Evolutionary conservation across 768 basidiomycete genomes (phyloP), one percentile per base, ranked within the genome.

Genomic region (Leccinum obscurum): DNA sequence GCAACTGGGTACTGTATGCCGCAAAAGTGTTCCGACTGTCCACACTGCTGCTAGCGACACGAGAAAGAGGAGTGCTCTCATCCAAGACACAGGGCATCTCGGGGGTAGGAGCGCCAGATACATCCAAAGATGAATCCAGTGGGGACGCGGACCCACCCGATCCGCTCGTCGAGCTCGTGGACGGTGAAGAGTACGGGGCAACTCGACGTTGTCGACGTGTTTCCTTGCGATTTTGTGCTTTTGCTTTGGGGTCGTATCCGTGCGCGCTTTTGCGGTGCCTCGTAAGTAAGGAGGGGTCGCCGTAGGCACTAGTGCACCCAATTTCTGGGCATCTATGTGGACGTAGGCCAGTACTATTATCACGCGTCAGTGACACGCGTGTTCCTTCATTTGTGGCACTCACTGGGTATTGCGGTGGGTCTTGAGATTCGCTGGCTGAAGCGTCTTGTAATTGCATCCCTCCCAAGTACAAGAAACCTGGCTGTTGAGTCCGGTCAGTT

Each of bases 361-460:
- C 26, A 28, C 64, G 5, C 70, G 63, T 4, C 2, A 32, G 10
- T 28, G 2, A 3, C 22, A 3, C 10, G 32, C 32, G 11, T 20
- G 10, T 28, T 22, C 0, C 17, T 22, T n/a, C 24, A 30, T 49
- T 30, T 7, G 37, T 53, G 22, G 26, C 2, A 30, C 74, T 60
- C 54, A 75, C 75, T 77, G 76, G 2, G 54, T 66, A 8, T 69
- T 70, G 9, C 66, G 10, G 26, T 76, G 75, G 0, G 67, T 70
- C 0, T 44, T n/a, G 0, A 76, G 20, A 32, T 75, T 76, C 0
- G 67, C 68, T 2, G 39, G 54, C 20, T 76, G 75, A 1, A 75
- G 63, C 0, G 74, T 55, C 8, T 39, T 62, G 55, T 65, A 66
- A 0, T 9, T 6, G 35, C 75, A 76, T 4, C 57, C 65, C 1